Percentiles rank a stretch among this genome's conserved stretches.
Conservation (phyloP, 192 early-diverging fungal species). For the Diversispora epigaea region DNA sequence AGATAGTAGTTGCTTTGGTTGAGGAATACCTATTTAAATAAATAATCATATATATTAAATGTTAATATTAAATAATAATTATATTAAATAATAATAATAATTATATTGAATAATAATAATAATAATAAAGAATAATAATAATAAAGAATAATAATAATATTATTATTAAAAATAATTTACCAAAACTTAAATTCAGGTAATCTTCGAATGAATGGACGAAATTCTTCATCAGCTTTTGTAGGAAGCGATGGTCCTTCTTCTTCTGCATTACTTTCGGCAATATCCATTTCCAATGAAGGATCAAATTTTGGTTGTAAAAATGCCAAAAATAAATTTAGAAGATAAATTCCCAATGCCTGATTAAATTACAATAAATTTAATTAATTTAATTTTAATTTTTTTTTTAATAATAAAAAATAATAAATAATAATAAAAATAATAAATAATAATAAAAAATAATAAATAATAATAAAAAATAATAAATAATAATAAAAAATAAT, state of each 20-base stretch:
- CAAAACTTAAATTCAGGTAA: slow-evolving; percentile 99
- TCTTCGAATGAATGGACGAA: slow-evolving; percentile 93
- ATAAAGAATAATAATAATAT: background rate
- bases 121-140: background rate
- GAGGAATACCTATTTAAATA: slow-evolving; percentile 66
- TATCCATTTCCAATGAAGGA: slow-evolving; percentile 77
- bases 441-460: too few relatives aligned
- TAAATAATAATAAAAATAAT: too few relatives aligned
- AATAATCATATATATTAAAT: background rate
- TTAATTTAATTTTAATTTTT: too few relatives aligned
- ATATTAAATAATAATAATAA: background rate
- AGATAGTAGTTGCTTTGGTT: slow-evolving; percentile 77
- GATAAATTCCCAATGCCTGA: slow-evolving; percentile 77
- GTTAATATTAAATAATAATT: background rate
- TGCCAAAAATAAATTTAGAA: slow-evolving; percentile 91
- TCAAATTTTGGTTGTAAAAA: slow-evolving; percentile 97
- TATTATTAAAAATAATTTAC: slow-evolving; percentile 47
- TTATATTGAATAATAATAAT: background rate
- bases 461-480: too few relatives aligned
- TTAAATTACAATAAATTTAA: too few relatives aligned
- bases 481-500: too few relatives aligned
- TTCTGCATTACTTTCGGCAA: slow-evolving; percentile 52
- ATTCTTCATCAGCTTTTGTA: slow-evolving; percentile 88
- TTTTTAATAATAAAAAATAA: too few relatives aligned
- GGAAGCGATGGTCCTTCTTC: slow-evolving; percentile 75